Percentiles rank a stretch among this genome's conserved stretches.
These are phyloP conservation scores for Alternaria hordeiaustralica DNA, from an alignment of 2,329 filamentous ascomycete genomes.

Conservation along the genomic window DNA sequence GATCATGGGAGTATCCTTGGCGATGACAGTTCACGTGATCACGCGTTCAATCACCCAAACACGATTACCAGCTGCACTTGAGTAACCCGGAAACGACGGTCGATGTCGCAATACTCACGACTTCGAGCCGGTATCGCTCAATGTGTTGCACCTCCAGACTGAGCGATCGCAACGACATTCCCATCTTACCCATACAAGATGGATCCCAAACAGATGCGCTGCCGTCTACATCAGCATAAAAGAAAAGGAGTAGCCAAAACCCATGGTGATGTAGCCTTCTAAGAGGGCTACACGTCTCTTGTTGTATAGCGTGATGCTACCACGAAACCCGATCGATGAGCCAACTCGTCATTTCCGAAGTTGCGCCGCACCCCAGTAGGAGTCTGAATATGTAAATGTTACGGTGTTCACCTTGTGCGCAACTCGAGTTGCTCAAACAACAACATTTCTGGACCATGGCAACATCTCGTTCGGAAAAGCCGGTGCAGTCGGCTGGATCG, in stretches of 20 bases:
- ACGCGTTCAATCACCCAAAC: background rate
- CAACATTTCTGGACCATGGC: background rate
- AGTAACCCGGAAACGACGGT: background rate
- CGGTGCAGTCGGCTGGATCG: background rate
- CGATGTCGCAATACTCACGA: background rate
- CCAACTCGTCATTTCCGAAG: background rate
- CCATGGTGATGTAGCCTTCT: background rate
- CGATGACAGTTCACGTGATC: background rate
- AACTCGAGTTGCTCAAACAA: fast-evolving
- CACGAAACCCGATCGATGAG: background rate
- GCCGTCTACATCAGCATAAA: background rate
- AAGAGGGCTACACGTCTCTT: background rate
- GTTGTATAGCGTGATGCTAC: background rate
- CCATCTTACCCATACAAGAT: background rate
- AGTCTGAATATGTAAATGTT: background rate
- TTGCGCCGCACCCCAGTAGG: background rate
- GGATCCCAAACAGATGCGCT: background rate
- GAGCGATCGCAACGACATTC: background rate
- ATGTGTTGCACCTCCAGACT: background rate
- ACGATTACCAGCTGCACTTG: background rate
- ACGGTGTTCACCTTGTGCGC: background rate
- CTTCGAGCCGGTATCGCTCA: background rate
- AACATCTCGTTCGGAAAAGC: background rate
- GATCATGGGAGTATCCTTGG: background rate
- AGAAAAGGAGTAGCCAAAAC: background rate